These are phyloP conservation scores for Paraconiothyrium sp. DNA, from an alignment of 2,329 filamentous ascomycete genomes.

Conservation along the genomic window DNA sequence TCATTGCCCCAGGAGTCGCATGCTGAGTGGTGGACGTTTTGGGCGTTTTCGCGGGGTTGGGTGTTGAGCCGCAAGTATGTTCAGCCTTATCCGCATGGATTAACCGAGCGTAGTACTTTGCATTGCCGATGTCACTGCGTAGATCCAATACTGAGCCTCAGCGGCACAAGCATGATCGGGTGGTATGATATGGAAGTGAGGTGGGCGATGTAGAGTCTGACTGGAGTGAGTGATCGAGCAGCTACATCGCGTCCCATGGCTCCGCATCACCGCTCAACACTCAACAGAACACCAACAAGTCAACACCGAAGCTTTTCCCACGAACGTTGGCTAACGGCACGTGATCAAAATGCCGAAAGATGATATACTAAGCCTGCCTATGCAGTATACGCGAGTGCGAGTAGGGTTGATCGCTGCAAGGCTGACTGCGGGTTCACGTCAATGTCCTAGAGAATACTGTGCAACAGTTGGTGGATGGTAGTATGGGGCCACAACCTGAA, in stretches of 20 bases:
- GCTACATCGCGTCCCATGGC: no score
- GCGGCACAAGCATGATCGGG: no score
- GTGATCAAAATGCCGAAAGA: no score
- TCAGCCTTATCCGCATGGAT: not conserved
- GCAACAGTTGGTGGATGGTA: not conserved
- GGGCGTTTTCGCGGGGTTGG: not conserved
- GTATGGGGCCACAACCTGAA: slow-evolving; percentile 1
- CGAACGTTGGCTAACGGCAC: no score
- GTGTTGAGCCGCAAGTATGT: not conserved
- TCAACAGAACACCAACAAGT: no score
- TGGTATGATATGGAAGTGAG: no score
- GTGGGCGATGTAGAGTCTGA: no score
- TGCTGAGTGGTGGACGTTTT: not conserved
- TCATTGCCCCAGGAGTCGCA: not conserved
- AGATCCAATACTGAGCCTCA: no score
- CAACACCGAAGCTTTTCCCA: no score
- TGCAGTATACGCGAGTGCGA: not conserved
- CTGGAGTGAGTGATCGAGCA: no score
- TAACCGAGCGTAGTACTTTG: not conserved
- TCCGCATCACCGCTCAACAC: no score
- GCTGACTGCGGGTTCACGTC: slow-evolving; percentile 1
- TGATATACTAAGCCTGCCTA: not conserved
- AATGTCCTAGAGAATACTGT: not conserved
- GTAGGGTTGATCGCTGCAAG: not conserved
- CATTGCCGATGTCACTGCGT: not conserved